Base-by-base conservation (phyloP, 371 early-diverging fungal genomes). In the Rhizopus delemar region DNA sequence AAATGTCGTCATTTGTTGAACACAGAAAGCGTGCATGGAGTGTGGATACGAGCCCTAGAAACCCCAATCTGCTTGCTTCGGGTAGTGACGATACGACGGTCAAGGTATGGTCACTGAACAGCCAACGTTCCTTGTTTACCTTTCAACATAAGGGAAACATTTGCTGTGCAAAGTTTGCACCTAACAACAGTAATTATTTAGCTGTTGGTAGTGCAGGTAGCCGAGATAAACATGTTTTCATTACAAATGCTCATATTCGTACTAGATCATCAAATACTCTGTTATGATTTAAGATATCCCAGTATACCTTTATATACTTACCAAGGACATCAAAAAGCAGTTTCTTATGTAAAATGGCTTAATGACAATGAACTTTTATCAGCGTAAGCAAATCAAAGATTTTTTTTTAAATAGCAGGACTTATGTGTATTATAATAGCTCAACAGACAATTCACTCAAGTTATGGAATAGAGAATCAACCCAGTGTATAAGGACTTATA, bases 11-110 rank as follows among this genome's bases (percentile, higher is more conserved):
- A 8, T 90, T 90, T 70, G 84, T 85, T 55, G 97, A 97, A 63
- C 97, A 97, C 67, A 92, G 90, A 56, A 86, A 87, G 66, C 82
- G 97, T 6, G 86, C 90, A 4, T 97, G 96, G 96, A 90, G 92
- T 57, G 91, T 95, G 9, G 94, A 95, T 68, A 93, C 90, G 60
- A 85, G 86, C 43, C 59, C 73, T 8, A 78, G 74, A 12, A 91
- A 95, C 61, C 95, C 95, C 5, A 86, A 82, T 5, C 75, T 85
- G 8, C 62, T 93, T 39, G 93, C 92, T 33, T 90, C 90, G 58
- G 94, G 93, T 3, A 90, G 95, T 70, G 97, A 97, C 65, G 97
- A 97, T 67, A 70, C 89, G 9, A 72, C 70, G 53, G 97, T 94
- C 55, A 97, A 94, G 70, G 82, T 97, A 43, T 97, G 97, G 97